Conservation (phyloP, 768 basidiomycete species). For the Phallus indusiatus region DNA sequence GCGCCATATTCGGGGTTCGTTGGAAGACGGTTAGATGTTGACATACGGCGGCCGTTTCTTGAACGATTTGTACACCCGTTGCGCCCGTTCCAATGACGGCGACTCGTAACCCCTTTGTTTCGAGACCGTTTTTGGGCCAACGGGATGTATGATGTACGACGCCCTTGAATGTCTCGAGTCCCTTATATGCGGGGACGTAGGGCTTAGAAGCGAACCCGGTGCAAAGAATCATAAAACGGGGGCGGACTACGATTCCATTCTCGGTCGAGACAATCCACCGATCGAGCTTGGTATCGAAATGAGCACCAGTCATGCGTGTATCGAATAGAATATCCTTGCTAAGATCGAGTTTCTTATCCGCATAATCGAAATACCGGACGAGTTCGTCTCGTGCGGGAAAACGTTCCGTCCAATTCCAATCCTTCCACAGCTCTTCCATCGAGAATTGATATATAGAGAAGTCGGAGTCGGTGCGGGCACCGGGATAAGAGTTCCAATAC, state of each 20-base stretch:
- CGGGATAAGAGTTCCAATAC: constrained; percentile 4
- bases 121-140: constrained; percentile 5
- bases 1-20: constrained; percentile 6
- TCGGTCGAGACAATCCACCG: not conserved
- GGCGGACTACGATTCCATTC: not conserved
- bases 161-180: constrained; percentile 1
- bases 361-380: not conserved
- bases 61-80: constrained; percentile 1
- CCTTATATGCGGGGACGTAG: not conserved
- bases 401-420: not conserved
- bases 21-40: constrained; percentile 6
- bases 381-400: not conserved
- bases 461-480: not conserved
- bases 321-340: not conserved
- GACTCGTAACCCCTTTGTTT: constrained; percentile 1
- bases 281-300: not conserved
- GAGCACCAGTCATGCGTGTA: not conserved
- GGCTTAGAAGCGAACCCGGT: not conserved
- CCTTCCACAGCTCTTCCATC: not conserved
- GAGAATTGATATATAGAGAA: not conserved
- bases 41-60: not conserved
- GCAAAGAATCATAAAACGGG: not conserved
- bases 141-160: not conserved
- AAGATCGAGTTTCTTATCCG: not conserved
- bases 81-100: constrained; percentile 6